Conservation (phyloP, 768 basidiomycete genomes). For the Tricholoma flavovirens region DNA sequence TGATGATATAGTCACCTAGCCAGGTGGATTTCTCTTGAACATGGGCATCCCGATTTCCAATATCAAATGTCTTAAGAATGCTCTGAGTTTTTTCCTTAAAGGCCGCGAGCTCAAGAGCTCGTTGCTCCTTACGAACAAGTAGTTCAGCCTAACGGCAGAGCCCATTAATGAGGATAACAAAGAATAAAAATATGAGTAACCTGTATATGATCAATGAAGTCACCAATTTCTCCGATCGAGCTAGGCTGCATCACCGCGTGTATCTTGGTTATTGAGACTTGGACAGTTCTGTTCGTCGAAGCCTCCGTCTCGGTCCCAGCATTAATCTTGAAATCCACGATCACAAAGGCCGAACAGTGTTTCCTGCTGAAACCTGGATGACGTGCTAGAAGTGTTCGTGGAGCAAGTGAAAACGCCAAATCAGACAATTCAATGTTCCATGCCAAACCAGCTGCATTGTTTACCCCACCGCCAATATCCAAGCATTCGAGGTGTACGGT, state of each 20-base stretch:
- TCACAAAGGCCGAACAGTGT: conserved; percentile 77
- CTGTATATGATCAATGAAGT: conserved; percentile 83
- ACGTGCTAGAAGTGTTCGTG: conserved; percentile 35
- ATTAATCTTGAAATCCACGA: conserved; percentile 60
- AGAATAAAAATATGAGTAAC: conserved; percentile 29
- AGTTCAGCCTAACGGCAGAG: conserved; percentile 57
- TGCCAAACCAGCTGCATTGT: conserved; percentile 36
- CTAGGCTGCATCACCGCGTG: conserved; percentile 95
- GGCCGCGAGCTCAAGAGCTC: conserved; percentile 70
- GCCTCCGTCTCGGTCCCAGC: conserved; percentile 21
- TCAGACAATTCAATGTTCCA: conserved; percentile 75
- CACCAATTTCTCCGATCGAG: conserved; percentile 85
- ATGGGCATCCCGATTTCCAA: conserved; percentile 41
- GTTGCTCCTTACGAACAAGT: conserved; percentile 63
- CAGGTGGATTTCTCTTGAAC: conserved; percentile 40
- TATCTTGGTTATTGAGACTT: conserved; percentile 62
- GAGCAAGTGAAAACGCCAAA: conserved; percentile 79
- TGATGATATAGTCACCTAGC: conserved; percentile 51
- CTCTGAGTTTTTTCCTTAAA: conserved; percentile 78
- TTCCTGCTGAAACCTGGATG: conserved; percentile 47
- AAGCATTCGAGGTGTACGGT: conserved; percentile 72
- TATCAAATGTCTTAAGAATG: conserved; percentile 72
- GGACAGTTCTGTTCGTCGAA: conserved; percentile 30
- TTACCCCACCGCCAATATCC: conserved; percentile 60
- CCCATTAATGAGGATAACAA: neutral